A percentile compares a stretch with the other conserved stretches of the same genome.
Evolutionary conservation across 192 early-diverging fungal genomes (phyloP).

Genomic region (Entomortierella parvispora): DNA sequence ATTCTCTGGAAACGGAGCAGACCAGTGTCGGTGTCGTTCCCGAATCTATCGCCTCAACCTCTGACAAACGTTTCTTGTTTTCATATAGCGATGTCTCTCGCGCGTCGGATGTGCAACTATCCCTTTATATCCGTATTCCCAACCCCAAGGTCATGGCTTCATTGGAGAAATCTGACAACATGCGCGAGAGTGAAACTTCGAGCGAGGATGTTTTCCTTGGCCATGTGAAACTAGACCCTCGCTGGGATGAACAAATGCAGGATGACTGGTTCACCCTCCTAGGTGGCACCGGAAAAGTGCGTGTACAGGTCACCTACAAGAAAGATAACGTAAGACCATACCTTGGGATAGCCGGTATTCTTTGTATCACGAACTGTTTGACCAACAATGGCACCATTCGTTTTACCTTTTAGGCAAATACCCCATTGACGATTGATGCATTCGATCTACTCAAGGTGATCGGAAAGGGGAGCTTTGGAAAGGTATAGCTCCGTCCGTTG

Average conservation of each 20-base stretch:
- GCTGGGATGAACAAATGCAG: constrained; percentile 63
- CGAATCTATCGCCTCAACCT: background rate
- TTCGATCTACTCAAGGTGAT: constrained; percentile 96
- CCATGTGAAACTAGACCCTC: constrained; percentile 64
- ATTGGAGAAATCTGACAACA: constrained; percentile 52
- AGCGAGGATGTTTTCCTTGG: constrained; percentile 66
- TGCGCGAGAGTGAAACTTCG: constrained; percentile 36
- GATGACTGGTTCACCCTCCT: constrained; percentile 73
- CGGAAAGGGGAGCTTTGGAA: constrained; percentile 97
- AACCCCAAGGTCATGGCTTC: constrained; percentile 54
- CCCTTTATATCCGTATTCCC: constrained; percentile 67
- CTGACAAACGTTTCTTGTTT: background rate
- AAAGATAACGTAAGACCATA: constrained; percentile 63
- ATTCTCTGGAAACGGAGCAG: constrained; percentile 8
- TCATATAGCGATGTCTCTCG: constrained; percentile 67
- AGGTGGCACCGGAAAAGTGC: constrained; percentile 77
- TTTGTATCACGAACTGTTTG: background rate
- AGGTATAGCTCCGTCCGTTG: constrained; percentile 61
- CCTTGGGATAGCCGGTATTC: background rate
- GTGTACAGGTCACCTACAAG: constrained; percentile 80
- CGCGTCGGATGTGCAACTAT: constrained; percentile 69
- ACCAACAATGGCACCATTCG: background rate
- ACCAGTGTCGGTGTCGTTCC: background rate
- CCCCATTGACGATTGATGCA: constrained; percentile 87
- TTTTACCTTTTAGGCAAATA: constrained; percentile 58